phyloP scores from a whole-genome alignment of 1,139 yeast species.

The Wickerhamomyces sp. region DNA sequence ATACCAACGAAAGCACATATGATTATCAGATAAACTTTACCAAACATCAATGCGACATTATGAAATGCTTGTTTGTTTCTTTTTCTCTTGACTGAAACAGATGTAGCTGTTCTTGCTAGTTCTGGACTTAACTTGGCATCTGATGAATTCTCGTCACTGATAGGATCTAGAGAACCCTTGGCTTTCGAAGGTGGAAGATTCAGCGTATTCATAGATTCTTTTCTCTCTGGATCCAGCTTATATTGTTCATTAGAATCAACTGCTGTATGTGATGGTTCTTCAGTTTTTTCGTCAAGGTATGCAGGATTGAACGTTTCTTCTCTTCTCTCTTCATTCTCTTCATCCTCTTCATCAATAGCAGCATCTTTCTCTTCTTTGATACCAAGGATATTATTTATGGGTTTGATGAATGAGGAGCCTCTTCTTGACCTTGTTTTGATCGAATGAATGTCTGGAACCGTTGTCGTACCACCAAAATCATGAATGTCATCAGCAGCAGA shows the following conservation, averaged over 20 bases:
- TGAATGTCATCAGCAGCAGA: background rate
- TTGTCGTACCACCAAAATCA: conserved; percentile 6
- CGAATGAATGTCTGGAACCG: conserved; percentile 4
- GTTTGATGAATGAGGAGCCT: background rate
- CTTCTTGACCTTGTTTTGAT: conserved; percentile 3
- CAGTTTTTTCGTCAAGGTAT: too few species aligned
- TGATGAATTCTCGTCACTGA: background rate
- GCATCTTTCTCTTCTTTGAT: conserved; percentile 1
- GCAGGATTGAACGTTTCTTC: too few species aligned
- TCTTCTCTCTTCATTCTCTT: background rate
- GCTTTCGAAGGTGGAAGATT: background rate
- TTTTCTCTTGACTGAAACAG: conserved; percentile 9
- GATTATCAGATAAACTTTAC: conserved; percentile 8
- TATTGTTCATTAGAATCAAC: background rate
- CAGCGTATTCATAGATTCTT: background rate
- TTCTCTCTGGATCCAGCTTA: background rate
- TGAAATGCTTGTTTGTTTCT: conserved; percentile 6
- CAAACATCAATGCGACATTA: conserved; percentile 9
- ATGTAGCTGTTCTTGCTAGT: background rate
- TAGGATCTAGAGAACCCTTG: too few species aligned
- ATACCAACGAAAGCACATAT: conserved; percentile 8
- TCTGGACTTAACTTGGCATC: background rate
- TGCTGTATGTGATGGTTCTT: background rate
- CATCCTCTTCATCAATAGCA: background rate
- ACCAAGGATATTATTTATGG: conserved; percentile 5